Percentiles rank a stretch among this genome's conserved stretches.
Evolutionary conservation across 2,329 filamentous ascomycete genomes (phyloP).

Genomic region (Neocatenulostroma microsporum): DNA sequence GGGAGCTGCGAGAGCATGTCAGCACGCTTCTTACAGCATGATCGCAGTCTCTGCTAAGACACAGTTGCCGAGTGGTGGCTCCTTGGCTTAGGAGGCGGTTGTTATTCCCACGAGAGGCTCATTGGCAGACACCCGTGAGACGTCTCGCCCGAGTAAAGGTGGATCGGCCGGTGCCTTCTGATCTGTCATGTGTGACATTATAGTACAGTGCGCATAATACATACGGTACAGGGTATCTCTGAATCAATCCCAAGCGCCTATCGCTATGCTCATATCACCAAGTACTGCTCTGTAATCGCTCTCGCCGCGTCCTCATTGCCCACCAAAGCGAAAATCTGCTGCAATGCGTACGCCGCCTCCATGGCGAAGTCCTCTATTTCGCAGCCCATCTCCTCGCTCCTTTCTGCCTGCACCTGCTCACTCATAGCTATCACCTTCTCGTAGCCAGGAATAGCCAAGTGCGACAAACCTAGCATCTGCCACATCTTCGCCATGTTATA

Average conservation of each 20-base stretch:
- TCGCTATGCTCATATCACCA: slow-evolving; percentile 33
- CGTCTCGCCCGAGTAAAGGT: too few relatives aligned
- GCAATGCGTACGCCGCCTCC: slow-evolving; percentile 68
- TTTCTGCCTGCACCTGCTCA: slow-evolving; percentile 38
- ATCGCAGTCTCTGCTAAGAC: too few relatives aligned
- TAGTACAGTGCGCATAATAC: too few relatives aligned
- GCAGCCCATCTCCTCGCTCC: slow-evolving; percentile 13
- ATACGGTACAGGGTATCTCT: slow-evolving; percentile 1
- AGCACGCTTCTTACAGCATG: too few relatives aligned
- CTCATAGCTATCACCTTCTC: slow-evolving; percentile 48
- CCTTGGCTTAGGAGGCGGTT: too few relatives aligned
- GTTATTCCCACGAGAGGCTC: too few relatives aligned
- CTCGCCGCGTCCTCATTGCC: slow-evolving; percentile 57
- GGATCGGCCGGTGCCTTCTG: too few relatives aligned
- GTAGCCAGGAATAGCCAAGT: slow-evolving; percentile 68
- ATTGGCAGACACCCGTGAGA: too few relatives aligned
- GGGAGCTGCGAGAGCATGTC: too few relatives aligned
- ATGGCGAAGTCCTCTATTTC: slow-evolving; percentile 51
- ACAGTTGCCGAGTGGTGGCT: too few relatives aligned
- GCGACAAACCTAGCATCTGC: slow-evolving; percentile 64
- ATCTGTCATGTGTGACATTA: too few relatives aligned
- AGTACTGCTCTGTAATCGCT: slow-evolving; percentile 51
- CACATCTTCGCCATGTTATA: slow-evolving; percentile 73
- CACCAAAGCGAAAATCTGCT: slow-evolving; percentile 57
- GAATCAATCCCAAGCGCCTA: not conserved